These are phyloP conservation scores for Wickerhamiella australiensis DNA, from an alignment of 805 yeast genomes.

Conservation along the genomic window DNA sequence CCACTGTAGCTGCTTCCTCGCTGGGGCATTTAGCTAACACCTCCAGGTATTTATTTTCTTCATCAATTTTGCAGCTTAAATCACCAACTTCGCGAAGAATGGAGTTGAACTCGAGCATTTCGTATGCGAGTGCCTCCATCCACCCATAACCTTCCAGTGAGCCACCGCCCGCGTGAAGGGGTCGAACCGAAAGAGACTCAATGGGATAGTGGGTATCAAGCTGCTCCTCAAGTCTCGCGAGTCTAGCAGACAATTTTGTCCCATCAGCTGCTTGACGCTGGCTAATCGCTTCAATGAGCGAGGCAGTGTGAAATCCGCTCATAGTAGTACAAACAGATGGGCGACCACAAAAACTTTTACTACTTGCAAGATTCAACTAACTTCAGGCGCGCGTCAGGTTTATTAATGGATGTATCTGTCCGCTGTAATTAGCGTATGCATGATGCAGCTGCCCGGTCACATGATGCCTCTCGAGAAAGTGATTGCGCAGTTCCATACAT, in stretches of 20 bases:
- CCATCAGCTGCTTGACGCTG: not conserved
- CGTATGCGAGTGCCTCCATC: not conserved
- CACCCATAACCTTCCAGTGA: not conserved
- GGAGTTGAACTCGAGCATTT: conserved; percentile 1
- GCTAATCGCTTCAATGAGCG: not conserved
- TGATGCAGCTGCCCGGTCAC: not conserved
- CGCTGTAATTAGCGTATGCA: not conserved
- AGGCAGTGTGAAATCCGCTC: not conserved
- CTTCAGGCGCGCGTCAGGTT: not conserved
- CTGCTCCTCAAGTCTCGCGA: not conserved
- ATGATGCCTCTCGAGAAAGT: not conserved
- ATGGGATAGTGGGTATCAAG: not conserved
- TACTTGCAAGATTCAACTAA: not conserved
- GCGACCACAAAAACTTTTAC: not conserved
- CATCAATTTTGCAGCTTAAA: not conserved
- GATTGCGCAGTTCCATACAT: too few relatives aligned
- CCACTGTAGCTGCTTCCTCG: not conserved
- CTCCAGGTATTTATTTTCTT: not conserved
- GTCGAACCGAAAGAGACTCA: not conserved
- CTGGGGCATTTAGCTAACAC: not conserved
- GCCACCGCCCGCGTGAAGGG: not conserved
- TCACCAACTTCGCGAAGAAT: not conserved
- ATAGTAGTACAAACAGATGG: not conserved
- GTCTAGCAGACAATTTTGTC: not conserved
- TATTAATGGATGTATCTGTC: not conserved